Evolutionary conservation across 306 rosid species (phyloP).

Genomic region (Hylodesmum podocarpum): DNA sequence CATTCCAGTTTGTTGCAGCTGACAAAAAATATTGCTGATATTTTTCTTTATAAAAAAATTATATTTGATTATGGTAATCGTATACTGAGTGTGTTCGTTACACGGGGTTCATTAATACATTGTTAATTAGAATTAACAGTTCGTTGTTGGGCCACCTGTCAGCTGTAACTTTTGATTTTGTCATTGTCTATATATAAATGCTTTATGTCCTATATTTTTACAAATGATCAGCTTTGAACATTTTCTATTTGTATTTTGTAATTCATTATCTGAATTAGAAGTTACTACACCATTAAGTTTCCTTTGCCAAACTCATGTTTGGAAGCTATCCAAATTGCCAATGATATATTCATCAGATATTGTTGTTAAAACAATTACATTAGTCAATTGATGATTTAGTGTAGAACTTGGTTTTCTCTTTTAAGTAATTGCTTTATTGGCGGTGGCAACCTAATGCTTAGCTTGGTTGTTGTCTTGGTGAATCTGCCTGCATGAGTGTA

Average conservation of each 20-base stretch:
- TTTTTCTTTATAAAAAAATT: neutral
- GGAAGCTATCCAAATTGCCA: neutral
- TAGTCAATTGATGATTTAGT: neutral
- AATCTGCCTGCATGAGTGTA: neutral
- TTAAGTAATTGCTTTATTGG: neutral
- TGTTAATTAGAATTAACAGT: neutral
- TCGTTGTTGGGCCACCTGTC: neutral
- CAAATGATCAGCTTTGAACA: neutral
- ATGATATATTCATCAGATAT: neutral
- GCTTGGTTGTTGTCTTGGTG: neutral
- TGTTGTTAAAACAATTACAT: neutral
- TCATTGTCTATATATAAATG: neutral
- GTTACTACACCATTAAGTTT: neutral
- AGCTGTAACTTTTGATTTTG: neutral
- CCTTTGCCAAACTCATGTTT: neutral
- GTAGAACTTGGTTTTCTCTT: neutral
- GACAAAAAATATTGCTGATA: neutral
- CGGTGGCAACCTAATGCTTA: neutral
- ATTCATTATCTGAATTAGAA: neutral
- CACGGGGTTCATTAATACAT: neutral
- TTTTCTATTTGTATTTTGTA: neutral
- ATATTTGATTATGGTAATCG: neutral
- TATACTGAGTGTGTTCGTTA: neutral
- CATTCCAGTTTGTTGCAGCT: neutral
- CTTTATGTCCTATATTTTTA: neutral